A percentile compares a stretch with the other conserved stretches of the same genome.
Conservation (phyloP, 345 rosid species). For the Melaleuca quinquenervia region DNA sequence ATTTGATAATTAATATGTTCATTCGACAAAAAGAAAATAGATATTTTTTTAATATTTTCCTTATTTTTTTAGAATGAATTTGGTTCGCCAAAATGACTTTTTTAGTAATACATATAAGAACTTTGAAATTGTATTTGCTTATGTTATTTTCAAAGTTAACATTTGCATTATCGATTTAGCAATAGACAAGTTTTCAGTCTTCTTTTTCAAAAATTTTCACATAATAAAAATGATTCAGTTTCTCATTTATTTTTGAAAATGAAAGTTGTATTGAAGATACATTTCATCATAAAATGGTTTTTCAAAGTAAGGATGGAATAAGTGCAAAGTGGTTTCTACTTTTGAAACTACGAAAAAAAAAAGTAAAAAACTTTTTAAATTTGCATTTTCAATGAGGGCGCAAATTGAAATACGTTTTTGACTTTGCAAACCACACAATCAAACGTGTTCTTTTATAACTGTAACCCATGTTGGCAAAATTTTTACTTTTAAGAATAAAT, state of each 20-base stretch:
- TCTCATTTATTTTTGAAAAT: background rate
- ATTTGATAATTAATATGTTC: background rate
- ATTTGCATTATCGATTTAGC: rapidly evolving
- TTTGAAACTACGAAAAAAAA: background rate
- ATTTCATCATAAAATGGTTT: background rate
- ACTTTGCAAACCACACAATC: background rate
- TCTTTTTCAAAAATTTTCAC: background rate
- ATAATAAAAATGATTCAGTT: no score
- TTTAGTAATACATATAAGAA: background rate
- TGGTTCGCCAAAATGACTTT: background rate
- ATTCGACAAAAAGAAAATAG: background rate
- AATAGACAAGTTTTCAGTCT: background rate
- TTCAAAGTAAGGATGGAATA: background rate
- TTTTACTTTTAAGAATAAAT: background rate
- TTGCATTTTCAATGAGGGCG: background rate
- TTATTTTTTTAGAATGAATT: background rate
- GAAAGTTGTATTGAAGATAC: background rate
- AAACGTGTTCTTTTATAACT: background rate
- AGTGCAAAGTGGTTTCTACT: background rate
- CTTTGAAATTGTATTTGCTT: background rate
- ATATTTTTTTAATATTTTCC: background rate
- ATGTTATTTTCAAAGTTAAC: background rate
- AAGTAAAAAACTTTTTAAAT: background rate
- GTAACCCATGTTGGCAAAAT: background rate
- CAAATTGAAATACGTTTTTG: background rate